phyloP scores from a whole-genome alignment of 179 eudicot species.

The Vitellaria paradoxa region DNA sequence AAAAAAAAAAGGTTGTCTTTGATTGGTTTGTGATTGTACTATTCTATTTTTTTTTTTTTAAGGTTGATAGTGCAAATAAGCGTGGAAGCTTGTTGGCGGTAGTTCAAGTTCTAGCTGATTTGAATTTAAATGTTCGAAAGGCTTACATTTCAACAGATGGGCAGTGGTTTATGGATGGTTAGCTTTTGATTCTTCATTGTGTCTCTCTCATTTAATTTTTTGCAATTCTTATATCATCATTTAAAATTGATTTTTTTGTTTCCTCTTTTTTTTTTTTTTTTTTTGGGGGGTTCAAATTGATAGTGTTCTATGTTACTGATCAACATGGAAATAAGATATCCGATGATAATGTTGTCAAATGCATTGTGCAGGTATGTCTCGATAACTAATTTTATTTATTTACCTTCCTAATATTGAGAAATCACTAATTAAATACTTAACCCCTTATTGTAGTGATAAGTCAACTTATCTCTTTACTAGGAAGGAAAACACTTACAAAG shows the following conservation, averaged over 20 bases:
- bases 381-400: neutral
- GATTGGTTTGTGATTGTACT: too few species aligned
- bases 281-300: neutral
- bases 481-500: too few species aligned
- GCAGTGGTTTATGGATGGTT: constrained; percentile 95
- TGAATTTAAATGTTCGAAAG: constrained; percentile 61
- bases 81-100: constrained; percentile 85
- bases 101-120: constrained; percentile 77
- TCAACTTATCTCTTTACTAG: too few species aligned
- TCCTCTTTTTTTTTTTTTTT: constrained; percentile 7
- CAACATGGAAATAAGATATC: constrained; percentile 70
- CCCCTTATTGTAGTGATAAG: too few species aligned
- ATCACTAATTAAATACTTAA: too few species aligned
- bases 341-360: constrained; percentile 61
- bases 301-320: constrained; percentile 93
- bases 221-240: neutral
- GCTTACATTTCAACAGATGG: constrained; percentile 92
- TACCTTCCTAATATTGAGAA: neutral
- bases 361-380: constrained; percentile 64
- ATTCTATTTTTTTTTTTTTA: neutral
- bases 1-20: too few species aligned
- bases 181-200: neutral
- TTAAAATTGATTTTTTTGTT: constrained; percentile 9
- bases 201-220: neutral
- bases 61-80: constrained; percentile 92